Conservation (phyloP, 352 stramenopile species). For the Pythium scleroteichum region DNA sequence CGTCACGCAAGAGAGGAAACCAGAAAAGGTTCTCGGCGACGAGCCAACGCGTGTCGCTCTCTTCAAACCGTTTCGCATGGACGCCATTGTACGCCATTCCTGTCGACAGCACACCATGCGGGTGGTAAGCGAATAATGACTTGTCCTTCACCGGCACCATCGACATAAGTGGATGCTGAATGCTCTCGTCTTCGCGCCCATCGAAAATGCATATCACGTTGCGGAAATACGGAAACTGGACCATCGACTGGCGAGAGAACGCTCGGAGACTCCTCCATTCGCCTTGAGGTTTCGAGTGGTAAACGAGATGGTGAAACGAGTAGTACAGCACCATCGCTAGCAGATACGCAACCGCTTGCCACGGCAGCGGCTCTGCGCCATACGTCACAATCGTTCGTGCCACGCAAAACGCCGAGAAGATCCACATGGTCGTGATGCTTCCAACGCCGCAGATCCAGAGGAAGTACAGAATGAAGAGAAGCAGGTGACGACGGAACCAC, state of each 20-base stretch:
- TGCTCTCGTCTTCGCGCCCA: conserved; percentile 25
- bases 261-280: conserved; percentile 34
- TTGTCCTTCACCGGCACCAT: conserved; percentile 44
- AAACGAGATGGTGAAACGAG: conserved; percentile 40
- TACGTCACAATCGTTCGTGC: conserved; percentile 15
- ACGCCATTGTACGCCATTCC: conserved; percentile 59
- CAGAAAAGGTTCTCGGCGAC: conserved; percentile 68
- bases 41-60: conserved; percentile 59
- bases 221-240: conserved; percentile 54
- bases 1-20: conserved; percentile 65
- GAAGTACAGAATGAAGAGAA: conserved; percentile 38
- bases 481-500: conserved; percentile 31
- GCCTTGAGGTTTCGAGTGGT: conserved; percentile 19
- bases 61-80: conserved; percentile 48
- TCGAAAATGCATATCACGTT: conserved; percentile 48
- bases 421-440: conserved; percentile 25
- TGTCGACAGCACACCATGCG: conserved; percentile 61
- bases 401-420: conserved; percentile 30
- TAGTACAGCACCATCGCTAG: conserved; percentile 43
- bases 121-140: conserved; percentile 62
- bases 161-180: conserved; percentile 23
- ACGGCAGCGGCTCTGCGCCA: conserved; percentile 2
- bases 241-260: conserved; percentile 28
- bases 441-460: conserved; percentile 36
- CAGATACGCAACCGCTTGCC: conserved; percentile 27